phyloP scores from a whole-genome alignment of 179 eudicot species.

The Carnegiea gigantea region DNA sequence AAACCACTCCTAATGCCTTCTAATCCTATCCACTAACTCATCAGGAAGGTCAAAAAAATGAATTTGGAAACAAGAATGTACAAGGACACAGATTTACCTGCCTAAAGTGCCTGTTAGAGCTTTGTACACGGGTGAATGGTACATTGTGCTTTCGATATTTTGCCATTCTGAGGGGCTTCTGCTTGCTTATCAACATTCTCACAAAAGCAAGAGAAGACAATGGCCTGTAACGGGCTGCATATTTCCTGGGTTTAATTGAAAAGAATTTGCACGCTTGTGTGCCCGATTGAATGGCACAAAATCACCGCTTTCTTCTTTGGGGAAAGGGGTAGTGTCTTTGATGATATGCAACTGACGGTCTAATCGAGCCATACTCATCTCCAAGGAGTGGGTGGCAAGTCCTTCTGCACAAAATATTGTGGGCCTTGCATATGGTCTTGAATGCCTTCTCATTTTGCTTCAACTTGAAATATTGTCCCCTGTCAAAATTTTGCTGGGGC shows the following conservation, averaged over 20 bases:
- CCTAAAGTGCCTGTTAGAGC: slow-evolving; percentile 56
- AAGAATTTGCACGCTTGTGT: slow-evolving; percentile 10
- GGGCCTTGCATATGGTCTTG: slow-evolving; percentile 21
- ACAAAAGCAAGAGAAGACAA: not conserved
- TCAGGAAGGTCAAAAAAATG: not conserved
- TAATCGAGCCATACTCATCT: not conserved
- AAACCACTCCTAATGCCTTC: slow-evolving; percentile 32
- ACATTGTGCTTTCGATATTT: slow-evolving; percentile 22
- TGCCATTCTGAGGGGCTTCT: slow-evolving; percentile 15
- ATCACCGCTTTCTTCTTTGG: not conserved
- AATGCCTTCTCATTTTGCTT: slow-evolving; percentile 20
- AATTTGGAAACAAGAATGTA: slow-evolving; percentile 28
- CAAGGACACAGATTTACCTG: slow-evolving; percentile 39
- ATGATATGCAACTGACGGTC: not conserved
- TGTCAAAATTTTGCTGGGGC: not conserved
- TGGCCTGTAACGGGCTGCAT: slow-evolving; percentile 12
- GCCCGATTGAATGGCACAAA: not conserved
- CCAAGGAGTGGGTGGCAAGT: slow-evolving; percentile 18
- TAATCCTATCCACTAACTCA: slow-evolving; percentile 27
- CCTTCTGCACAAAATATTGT: too few relatives aligned
- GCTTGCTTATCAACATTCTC: slow-evolving; percentile 10
- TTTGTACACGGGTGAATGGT: slow-evolving; percentile 53
- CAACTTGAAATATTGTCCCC: slow-evolving; percentile 6
- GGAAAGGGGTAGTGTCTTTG: not conserved
- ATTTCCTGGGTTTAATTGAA: not conserved